These are phyloP conservation scores for Phylloporus rhodoxanthus DNA, from an alignment of 768 basidiomycete species.

Conservation along the genomic window DNA sequence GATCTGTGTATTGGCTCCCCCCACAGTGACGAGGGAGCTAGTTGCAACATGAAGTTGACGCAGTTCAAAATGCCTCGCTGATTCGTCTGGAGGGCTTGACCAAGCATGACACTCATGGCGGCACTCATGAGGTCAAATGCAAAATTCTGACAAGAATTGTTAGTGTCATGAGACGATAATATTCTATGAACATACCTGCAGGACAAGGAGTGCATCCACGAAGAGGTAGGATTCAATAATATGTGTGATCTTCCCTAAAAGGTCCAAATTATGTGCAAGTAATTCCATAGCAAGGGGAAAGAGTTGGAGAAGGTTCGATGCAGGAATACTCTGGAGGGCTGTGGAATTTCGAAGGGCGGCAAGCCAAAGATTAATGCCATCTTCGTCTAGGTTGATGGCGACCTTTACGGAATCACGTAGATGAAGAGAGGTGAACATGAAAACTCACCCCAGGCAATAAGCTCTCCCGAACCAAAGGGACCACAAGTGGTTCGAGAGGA, in stretches of 20 bases:
- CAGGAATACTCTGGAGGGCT: conserved; percentile 42
- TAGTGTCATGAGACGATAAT: not conserved
- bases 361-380: conserved; percentile 72
- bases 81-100: conserved; percentile 47
- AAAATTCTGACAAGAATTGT: conserved; percentile 37
- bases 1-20: conserved; percentile 67
- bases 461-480: conserved; percentile 62
- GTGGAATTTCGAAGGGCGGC: conserved; percentile 61
- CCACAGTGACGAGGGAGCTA: conserved; percentile 61
- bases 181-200: conserved; percentile 47
- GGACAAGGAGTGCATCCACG: conserved; percentile 54
- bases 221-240: conserved; percentile 77
- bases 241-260: conserved; percentile 59
- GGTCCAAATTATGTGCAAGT: conserved; percentile 63
- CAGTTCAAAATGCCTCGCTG: conserved; percentile 57
- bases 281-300: conserved; percentile 59
- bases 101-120: conserved; percentile 45
- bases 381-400: conserved; percentile 67
- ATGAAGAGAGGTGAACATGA: not conserved
- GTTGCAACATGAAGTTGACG: conserved; percentile 56
- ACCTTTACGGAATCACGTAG: conserved; percentile 37
- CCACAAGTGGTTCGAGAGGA: conserved; percentile 47
- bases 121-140: conserved; percentile 55
- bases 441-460: conserved; percentile 48
- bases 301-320: conserved; percentile 54